Percentiles rank a stretch among this genome's conserved stretches.
phyloP scores from a whole-genome alignment of 805 yeast genomes.

The Kodamaea restingae region DNA sequence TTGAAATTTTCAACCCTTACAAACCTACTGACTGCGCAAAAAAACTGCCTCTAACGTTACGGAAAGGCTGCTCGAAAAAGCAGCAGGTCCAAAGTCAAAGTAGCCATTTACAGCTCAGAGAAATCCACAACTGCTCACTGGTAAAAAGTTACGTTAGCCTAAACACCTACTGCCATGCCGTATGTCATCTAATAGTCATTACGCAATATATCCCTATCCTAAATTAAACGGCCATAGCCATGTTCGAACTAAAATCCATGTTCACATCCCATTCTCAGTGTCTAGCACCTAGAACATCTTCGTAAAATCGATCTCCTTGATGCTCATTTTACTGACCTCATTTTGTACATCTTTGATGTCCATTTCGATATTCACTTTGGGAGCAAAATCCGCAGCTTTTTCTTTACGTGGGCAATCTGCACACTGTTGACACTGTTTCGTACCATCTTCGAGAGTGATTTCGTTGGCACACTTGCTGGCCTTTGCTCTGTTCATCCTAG shows the following conservation, averaged over 20 bases:
- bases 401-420: slow-evolving; percentile 25
- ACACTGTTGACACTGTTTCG: slow-evolving; percentile 27
- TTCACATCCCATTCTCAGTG: neutral
- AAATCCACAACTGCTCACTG: too few species aligned
- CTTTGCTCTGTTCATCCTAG: slow-evolving; percentile 10
- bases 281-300: slow-evolving; percentile 3
- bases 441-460: slow-evolving; percentile 11
- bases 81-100: too few species aligned
- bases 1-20: too few species aligned
- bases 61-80: too few species aligned
- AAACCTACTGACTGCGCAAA: too few species aligned
- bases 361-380: slow-evolving; percentile 12
- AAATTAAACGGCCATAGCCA: too few species aligned
- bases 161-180: too few species aligned
- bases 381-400: slow-evolving; percentile 6
- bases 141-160: too few species aligned
- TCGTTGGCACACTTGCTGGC: slow-evolving; percentile 5
- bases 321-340: slow-evolving; percentile 3
- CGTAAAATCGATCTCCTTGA: slow-evolving; percentile 8
- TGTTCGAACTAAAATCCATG: neutral
- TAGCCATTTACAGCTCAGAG: too few species aligned
- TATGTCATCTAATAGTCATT: too few species aligned
- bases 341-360: slow-evolving; percentile 3
- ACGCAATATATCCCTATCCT: neutral
- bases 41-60: too few species aligned